Evolutionary conservation across 208 protist genomes (phyloP).

Genomic region (Acanthamoeba culbertsoni): DNA sequence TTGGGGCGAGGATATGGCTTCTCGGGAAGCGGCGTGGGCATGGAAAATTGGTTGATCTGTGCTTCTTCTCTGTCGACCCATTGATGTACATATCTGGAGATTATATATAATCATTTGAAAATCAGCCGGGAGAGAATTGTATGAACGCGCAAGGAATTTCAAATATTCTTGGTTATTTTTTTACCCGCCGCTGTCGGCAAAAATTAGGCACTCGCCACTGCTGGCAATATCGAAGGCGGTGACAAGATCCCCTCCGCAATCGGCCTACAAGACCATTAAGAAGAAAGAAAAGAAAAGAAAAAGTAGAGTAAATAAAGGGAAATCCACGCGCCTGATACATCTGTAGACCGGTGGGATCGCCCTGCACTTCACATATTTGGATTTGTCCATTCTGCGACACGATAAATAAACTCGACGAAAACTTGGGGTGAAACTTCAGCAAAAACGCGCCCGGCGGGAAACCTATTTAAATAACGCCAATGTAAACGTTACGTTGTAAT

Average conservation of each 20-base stretch:
- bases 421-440: constrained; percentile 72
- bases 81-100: constrained; percentile 61
- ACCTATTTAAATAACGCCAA: not conserved
- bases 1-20: not conserved
- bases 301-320: not conserved
- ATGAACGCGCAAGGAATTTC: not conserved
- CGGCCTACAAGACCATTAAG: not conserved
- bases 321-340: constrained; percentile 61
- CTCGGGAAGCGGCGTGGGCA: constrained; percentile 41
- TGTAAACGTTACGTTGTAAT: too few relatives aligned
- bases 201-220: constrained; percentile 67
- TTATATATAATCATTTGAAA: not conserved
- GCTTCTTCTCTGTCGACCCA: constrained; percentile 67
- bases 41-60: constrained; percentile 45
- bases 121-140: not conserved
- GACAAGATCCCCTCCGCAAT: constrained; percentile 14
- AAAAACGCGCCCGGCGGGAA: constrained; percentile 53
- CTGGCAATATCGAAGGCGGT: constrained; percentile 65
- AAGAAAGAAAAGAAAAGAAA: not conserved
- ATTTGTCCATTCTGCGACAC: constrained; percentile 62
- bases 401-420: constrained; percentile 59
- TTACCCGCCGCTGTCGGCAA: constrained; percentile 63
- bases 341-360: constrained; percentile 28
- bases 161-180: not conserved
- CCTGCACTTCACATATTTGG: constrained; percentile 62